Percentiles rank a stretch among this genome's conserved stretches.
These are phyloP conservation scores for Immersiella caudata DNA, from an alignment of 495 filamentous ascomycete species.

Conservation along the genomic window DNA sequence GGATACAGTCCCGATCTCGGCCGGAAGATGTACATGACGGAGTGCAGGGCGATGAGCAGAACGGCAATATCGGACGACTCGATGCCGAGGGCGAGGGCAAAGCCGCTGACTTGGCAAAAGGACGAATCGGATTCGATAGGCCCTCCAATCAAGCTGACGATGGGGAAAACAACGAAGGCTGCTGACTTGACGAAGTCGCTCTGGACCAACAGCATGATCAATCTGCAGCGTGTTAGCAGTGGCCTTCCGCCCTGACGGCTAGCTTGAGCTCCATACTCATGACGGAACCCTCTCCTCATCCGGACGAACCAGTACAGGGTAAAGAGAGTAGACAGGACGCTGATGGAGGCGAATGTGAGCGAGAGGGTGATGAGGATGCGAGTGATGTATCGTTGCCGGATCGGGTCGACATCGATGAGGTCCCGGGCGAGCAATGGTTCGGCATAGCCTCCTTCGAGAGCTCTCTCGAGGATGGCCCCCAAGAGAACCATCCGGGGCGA, in stretches of 20 bases:
- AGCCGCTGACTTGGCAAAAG: slow-evolving; percentile 71
- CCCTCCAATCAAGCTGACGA: slow-evolving; percentile 53
- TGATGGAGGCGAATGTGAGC: slow-evolving; percentile 50
- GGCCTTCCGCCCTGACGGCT: not conserved
- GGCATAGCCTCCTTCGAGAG: not conserved
- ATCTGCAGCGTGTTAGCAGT: slow-evolving; percentile 42
- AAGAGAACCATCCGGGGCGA: slow-evolving; percentile 8
- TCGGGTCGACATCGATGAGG: not conserved
- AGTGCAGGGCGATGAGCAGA: slow-evolving; percentile 71
- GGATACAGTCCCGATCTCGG: slow-evolving; percentile 67
- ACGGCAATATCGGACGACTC: slow-evolving; percentile 71
- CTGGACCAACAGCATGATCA: slow-evolving; percentile 71
- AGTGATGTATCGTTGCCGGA: slow-evolving; percentile 9
- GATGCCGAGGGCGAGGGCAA: slow-evolving; percentile 63
- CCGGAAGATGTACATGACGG: slow-evolving; percentile 66
- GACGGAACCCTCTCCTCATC: slow-evolving; percentile 74
- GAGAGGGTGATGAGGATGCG: slow-evolving; percentile 30
- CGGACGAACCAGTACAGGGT: slow-evolving; percentile 72
- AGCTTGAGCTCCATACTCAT: slow-evolving; percentile 57
- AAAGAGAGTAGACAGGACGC: slow-evolving; percentile 52
- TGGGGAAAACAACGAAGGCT: slow-evolving; percentile 65
- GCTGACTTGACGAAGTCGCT: slow-evolving; percentile 69
- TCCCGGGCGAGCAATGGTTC: not conserved
- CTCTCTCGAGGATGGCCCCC: slow-evolving; percentile 4
- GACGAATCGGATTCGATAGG: slow-evolving; percentile 50